A percentile compares a stretch with the other conserved stretches of the same genome.
Evolutionary conservation across 163 green algal species (phyloP).

Genomic region (Picocystis sp.): DNA sequence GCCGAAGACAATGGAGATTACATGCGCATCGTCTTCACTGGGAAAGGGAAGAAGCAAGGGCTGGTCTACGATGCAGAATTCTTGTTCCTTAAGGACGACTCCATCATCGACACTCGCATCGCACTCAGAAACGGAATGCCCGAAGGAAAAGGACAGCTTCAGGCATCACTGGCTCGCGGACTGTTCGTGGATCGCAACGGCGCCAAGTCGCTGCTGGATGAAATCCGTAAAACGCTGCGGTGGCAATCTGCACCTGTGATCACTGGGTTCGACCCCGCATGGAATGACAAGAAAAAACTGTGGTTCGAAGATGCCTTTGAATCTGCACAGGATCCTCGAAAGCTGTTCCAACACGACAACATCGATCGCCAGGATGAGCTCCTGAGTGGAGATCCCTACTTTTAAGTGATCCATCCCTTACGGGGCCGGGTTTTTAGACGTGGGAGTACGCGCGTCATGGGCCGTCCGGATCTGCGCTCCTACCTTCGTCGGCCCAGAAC

Average conservation of each 20-base stretch:
- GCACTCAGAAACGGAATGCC: slow-evolving; percentile 3
- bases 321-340: too few relatives aligned
- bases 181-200: slow-evolving; percentile 8
- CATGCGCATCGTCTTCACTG: slow-evolving; percentile 13
- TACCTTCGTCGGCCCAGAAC: too few relatives aligned
- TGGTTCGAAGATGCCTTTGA: slow-evolving; percentile 16
- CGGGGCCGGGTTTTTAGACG: too few relatives aligned
- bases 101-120: slow-evolving; percentile 6
- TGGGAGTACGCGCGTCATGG: too few relatives aligned
- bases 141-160: neutral
- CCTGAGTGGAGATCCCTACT: too few relatives aligned
- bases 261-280: slow-evolving; percentile 12
- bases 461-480: too few relatives aligned
- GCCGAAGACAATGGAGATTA: slow-evolving; percentile 18
- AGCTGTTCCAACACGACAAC: too few relatives aligned
- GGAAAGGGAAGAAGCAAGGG: neutral
- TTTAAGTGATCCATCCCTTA: too few relatives aligned
- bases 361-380: too few relatives aligned
- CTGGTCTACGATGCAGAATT: slow-evolving; percentile 13
- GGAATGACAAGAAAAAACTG: slow-evolving; percentile 9
- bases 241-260: slow-evolving; percentile 15
- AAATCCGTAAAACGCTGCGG: slow-evolving; percentile 1
- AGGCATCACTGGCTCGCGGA: slow-evolving; percentile 1
- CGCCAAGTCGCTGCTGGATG: slow-evolving; percentile 5
- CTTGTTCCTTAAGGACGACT: slow-evolving; percentile 8